A percentile compares a stretch with the other conserved stretches of the same genome.
These are phyloP conservation scores for Pneumocystis jirovecii DNA, from an alignment of 1,139 yeast genomes.

Conservation along the genomic window DNA sequence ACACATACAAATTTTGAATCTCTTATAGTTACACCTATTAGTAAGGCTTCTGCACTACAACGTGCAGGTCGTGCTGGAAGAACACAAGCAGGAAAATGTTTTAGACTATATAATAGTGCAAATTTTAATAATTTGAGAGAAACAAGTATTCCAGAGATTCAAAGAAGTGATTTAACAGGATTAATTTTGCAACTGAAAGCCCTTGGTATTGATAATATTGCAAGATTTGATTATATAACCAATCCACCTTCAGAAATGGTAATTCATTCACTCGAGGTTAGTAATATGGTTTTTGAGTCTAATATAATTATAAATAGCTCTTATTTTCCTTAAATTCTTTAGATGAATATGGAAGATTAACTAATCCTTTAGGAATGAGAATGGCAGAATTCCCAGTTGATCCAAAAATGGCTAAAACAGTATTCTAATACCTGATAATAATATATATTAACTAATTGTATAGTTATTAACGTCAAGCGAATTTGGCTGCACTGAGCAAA, in stretches of 20 bases:
- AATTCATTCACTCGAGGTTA: conserved; percentile 64
- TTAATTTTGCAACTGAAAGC: conserved; percentile 69
- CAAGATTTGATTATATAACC: conserved; percentile 77
- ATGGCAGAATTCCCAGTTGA: conserved; percentile 80
- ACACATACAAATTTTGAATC: conserved; percentile 81
- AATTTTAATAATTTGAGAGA: conserved; percentile 63
- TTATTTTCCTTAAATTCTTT: conserved; percentile 54
- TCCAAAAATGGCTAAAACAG: conserved; percentile 66
- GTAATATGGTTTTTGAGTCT: conserved; percentile 20
- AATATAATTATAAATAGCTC: neutral
- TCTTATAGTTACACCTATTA: conserved; percentile 75
- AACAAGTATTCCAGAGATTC: conserved; percentile 69
- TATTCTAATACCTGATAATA: neutral
- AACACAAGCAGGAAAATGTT: conserved; percentile 89
- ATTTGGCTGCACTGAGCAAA: conserved; percentile 61
- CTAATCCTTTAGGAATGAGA: conserved; percentile 56
- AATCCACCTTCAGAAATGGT: conserved; percentile 84
- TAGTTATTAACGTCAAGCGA: conserved; percentile 52
- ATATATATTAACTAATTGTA: neutral
- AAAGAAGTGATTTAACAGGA: conserved; percentile 61
- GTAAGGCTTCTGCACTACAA: conserved; percentile 89
- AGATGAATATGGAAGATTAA: conserved; percentile 66
- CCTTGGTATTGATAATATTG: conserved; percentile 72
- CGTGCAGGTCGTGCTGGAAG: conserved; percentile 97
- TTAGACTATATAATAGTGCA: conserved; percentile 74